phyloP scores from a whole-genome alignment of 768 basidiomycete genomes.

The Tricholoma sp. region DNA sequence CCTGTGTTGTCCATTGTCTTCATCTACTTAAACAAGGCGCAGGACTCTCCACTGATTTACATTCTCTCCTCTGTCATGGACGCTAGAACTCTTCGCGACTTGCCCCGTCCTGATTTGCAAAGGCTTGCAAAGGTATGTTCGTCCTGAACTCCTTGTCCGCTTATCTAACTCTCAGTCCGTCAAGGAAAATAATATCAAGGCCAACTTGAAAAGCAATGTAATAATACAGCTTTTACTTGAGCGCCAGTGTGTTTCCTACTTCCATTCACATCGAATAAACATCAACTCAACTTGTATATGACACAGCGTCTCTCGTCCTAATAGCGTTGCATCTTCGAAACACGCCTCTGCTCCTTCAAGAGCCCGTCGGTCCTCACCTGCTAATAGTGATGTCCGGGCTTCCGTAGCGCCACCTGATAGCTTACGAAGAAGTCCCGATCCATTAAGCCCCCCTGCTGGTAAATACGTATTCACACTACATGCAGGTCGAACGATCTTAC shows the following conservation, averaged over 20 bases:
- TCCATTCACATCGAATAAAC: neutral
- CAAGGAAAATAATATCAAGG: slow-evolving; percentile 15
- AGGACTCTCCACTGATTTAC: neutral
- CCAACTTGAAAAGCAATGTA: slow-evolving; percentile 14
- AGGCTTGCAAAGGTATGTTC: slow-evolving; percentile 13
- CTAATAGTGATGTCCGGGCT: neutral
- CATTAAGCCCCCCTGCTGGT: neutral
- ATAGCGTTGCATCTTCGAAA: neutral
- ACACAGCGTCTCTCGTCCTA: neutral
- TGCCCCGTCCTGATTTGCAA: slow-evolving; percentile 12
- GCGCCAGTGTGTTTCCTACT: neutral
- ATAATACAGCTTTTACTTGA: slow-evolving; percentile 14
- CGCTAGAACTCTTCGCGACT: slow-evolving; percentile 2
- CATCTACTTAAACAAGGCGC: neutral
- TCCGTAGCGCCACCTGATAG: neutral
- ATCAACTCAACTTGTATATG: neutral
- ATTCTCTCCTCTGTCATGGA: slow-evolving; percentile 1
- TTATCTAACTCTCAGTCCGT: neutral
- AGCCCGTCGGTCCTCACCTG: neutral
- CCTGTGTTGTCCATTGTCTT: neutral
- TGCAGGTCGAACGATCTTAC: neutral
- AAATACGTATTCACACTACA: neutral
- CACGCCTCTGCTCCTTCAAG: neutral
- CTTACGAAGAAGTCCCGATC: neutral
- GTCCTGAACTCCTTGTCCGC: neutral